These are phyloP conservation scores for Aaosphaeria arxii DNA, from an alignment of 2,329 filamentous ascomycete genomes.

Conservation along the genomic window DNA sequence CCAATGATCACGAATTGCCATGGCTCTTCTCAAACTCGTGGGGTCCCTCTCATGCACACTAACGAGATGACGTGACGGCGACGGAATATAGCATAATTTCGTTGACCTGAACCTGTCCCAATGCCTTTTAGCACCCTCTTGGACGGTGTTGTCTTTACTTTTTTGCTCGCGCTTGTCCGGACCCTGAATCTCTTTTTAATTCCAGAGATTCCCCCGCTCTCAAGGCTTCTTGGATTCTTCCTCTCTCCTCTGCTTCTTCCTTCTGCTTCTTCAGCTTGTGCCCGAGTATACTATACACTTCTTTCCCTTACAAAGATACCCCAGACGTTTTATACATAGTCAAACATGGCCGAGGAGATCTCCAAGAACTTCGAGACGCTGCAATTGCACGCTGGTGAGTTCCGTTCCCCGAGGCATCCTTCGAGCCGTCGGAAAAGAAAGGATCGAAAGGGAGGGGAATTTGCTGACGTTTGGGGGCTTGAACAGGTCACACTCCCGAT, in stretches of 20 bases:
- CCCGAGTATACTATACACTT: not conserved
- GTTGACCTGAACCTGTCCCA: too few species aligned
- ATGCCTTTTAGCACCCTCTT: too few species aligned
- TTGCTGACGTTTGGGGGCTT: not conserved
- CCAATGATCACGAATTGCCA: too few species aligned
- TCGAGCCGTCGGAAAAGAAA: not conserved
- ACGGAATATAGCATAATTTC: too few species aligned
- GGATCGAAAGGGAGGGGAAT: constrained; percentile 1
- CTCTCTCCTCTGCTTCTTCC: not conserved
- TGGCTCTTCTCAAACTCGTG: too few species aligned
- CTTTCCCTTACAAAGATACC: not conserved
- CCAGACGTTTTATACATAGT: constrained; percentile 4
- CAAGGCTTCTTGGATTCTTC: not conserved
- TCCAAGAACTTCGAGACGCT: constrained; percentile 49
- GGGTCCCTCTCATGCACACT: too few species aligned
- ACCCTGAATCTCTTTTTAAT: not conserved
- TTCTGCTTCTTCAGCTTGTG: not conserved
- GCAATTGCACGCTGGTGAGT: constrained; percentile 49
- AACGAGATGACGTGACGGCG: too few species aligned
- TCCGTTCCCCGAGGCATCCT: not conserved
- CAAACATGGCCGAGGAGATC: constrained; percentile 37
- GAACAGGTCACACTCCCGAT: constrained; percentile 71
- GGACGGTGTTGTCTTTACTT: not conserved
- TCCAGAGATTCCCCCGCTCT: not conserved
- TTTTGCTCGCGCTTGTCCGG: not conserved